Percentiles rank a stretch among this genome's conserved stretches.
phyloP scores from a whole-genome alignment of 148 eudicot genomes.

The Polygonum aviculare region DNA sequence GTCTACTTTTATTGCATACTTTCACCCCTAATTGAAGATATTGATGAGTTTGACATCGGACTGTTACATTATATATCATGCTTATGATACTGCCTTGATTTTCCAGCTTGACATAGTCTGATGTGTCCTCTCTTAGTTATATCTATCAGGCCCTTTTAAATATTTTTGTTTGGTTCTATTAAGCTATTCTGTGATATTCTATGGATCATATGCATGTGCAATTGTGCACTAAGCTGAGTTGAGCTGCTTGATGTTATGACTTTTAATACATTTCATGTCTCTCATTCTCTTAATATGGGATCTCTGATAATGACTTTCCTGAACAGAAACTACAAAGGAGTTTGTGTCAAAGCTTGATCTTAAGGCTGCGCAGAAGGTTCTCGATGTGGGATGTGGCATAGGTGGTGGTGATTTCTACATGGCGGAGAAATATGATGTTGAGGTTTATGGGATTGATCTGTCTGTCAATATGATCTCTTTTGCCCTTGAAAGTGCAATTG shows the following conservation, averaged over 20 bases:
- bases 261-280: neutral
- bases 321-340: conserved; percentile 73
- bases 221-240: neutral
- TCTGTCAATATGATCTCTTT: conserved; percentile 89
- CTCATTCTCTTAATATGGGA: neutral
- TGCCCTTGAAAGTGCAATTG: conserved; percentile 89
- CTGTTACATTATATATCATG: neutral
- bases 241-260: neutral
- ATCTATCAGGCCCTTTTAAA: neutral
- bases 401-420: conserved; percentile 99
- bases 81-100: neutral
- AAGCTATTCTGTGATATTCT: neutral
- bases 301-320: neutral
- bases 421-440: conserved; percentile 83
- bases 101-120: neutral
- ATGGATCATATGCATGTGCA: neutral
- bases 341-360: conserved; percentile 77
- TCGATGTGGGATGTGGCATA: conserved; percentile 98
- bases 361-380: conserved; percentile 85
- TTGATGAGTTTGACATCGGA: neutral
- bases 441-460: conserved; percentile 92
- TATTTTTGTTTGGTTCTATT: neutral
- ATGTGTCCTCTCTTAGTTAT: neutral
- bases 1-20: neutral
- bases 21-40: neutral